Evolutionary conservation across 2,329 filamentous ascomycete genomes (phyloP).

Genomic region (Paecilomyces dactylethromorphus): DNA sequence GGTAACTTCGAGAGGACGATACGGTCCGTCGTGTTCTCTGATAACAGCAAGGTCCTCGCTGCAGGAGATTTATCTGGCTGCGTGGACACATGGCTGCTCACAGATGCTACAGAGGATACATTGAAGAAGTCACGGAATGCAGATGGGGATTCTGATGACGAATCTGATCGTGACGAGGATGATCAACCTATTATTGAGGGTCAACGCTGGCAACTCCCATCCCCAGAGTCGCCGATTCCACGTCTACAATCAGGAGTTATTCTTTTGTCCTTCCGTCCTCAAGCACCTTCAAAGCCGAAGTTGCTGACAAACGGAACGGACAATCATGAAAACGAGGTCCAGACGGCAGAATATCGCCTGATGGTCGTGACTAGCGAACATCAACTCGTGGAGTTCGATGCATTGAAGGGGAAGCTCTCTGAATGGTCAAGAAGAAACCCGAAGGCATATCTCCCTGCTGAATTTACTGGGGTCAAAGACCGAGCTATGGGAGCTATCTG

Average conservation of each 20-base stretch:
- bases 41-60: conserved; percentile 72
- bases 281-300: conserved; percentile 16
- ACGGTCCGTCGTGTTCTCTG: conserved; percentile 68
- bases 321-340: conserved; percentile 29
- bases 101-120: conserved; percentile 42
- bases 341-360: conserved; percentile 48
- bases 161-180: conserved; percentile 46
- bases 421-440: conserved; percentile 84
- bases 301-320: conserved; percentile 38
- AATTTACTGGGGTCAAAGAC: conserved; percentile 70
- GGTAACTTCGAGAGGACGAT: conserved; percentile 73
- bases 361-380: conserved; percentile 58
- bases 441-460: conserved; percentile 63
- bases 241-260: conserved; percentile 60
- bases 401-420: conserved; percentile 67
- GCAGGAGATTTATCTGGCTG: conserved; percentile 76
- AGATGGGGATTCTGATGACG: conserved; percentile 40
- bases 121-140: conserved; percentile 25
- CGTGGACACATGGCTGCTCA: conserved; percentile 78
- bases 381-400: conserved; percentile 71
- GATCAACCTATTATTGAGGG: conserved; percentile 47
- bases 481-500: conserved; percentile 78
- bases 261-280: conserved; percentile 60
- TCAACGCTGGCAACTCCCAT: conserved; percentile 70
- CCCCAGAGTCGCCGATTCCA: conserved; percentile 61